Conservation (phyloP, 345 rosid genomes). For the Sonneratia caseolaris region DNA sequence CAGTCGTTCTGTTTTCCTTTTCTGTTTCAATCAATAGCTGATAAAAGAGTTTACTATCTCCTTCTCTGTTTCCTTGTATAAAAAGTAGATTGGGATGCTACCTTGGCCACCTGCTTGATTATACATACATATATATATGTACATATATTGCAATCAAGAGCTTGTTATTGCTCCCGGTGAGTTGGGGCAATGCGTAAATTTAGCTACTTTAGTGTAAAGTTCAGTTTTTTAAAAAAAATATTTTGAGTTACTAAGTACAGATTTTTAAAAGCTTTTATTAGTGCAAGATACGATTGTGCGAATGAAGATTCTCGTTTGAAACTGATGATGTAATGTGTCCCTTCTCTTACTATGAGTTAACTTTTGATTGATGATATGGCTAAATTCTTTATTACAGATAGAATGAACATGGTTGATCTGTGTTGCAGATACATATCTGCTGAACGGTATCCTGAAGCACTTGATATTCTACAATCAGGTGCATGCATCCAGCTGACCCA, state of each 20-base stretch:
- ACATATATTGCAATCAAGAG: too few species aligned
- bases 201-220: not conserved
- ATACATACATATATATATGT: too few species aligned
- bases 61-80: too few species aligned
- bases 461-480: slow-evolving; percentile 74
- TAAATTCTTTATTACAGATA: not conserved
- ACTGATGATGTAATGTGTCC: not conserved
- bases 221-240: not conserved
- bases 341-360: not conserved
- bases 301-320: not conserved
- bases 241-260: too few species aligned
- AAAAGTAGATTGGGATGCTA: too few species aligned
- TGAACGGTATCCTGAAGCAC: slow-evolving; percentile 73
- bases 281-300: not conserved
- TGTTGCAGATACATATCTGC: slow-evolving; percentile 53
- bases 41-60: not conserved
- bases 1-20: not conserved
- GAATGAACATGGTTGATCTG: slow-evolving; percentile 8
- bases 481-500: slow-evolving; percentile 70
- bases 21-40: not conserved
- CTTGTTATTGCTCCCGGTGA: too few species aligned
- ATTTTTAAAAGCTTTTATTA: not conserved
- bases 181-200: not conserved
- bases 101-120: too few species aligned
- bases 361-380: not conserved